Evolutionary conservation across 2,329 filamentous ascomycete species (phyloP).

Genomic region (Sclerotiophoma versabilis): DNA sequence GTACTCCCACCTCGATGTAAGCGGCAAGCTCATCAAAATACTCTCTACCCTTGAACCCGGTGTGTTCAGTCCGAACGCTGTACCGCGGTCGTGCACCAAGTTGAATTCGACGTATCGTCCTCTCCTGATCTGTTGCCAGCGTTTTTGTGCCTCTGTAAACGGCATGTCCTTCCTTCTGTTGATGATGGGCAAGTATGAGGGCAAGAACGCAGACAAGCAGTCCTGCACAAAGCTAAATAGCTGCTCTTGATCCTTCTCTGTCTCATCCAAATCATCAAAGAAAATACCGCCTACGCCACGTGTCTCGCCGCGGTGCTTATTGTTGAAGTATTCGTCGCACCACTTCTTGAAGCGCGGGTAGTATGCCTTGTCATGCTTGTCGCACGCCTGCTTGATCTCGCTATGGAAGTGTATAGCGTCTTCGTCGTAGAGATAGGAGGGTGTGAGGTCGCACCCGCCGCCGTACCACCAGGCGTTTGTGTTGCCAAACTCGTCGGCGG

Average conservation of each 20-base stretch:
- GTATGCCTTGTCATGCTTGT: slow-evolving; percentile 90
- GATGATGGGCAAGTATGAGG: slow-evolving; percentile 89
- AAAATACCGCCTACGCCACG: slow-evolving; percentile 96
- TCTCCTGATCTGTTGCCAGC: slow-evolving; percentile 93
- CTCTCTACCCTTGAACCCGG: slow-evolving; percentile 92
- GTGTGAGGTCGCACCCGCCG: slow-evolving; percentile 92
- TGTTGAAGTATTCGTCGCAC: slow-evolving; percentile 97
- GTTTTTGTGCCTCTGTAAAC: slow-evolving; percentile 83
- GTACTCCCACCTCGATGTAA: slow-evolving; percentile 94
- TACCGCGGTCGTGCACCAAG: slow-evolving; percentile 93
- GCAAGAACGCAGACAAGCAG: slow-evolving; percentile 84
- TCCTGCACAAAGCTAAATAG: slow-evolving; percentile 89
- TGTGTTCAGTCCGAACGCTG: slow-evolving; percentile 90
- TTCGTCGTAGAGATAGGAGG: slow-evolving; percentile 93
- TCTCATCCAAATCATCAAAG: slow-evolving; percentile 94
- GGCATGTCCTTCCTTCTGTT: slow-evolving; percentile 90
- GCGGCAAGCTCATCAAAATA: slow-evolving; percentile 94
- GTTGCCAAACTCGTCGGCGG: slow-evolving; percentile 80
- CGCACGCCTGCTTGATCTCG: slow-evolving; percentile 90
- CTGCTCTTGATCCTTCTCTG: slow-evolving; percentile 85
- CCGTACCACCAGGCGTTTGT: slow-evolving; percentile 98
- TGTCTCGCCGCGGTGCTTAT: slow-evolving; percentile 87
- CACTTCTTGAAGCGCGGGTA: slow-evolving; percentile 96
- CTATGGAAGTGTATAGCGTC: slow-evolving; percentile 97
- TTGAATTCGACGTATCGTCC: slow-evolving; percentile 99